These are phyloP conservation scores for Melastoma candidum DNA, from an alignment of 441 rosid genomes.

Conservation along the genomic window DNA sequence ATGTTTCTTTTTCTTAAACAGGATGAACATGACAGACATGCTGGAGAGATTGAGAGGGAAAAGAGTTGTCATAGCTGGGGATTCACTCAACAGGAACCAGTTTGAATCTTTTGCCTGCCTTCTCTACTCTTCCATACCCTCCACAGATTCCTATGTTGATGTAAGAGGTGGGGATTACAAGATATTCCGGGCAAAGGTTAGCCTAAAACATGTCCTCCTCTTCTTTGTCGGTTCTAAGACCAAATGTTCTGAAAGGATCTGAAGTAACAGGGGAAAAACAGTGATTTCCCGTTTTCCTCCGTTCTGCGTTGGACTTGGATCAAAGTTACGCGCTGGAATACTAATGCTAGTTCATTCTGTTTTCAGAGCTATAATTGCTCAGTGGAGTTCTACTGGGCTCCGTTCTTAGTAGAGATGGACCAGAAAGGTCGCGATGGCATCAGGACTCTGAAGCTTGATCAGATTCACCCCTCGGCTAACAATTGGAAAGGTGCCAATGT, in stretches of 20 bases:
- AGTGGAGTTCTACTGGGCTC: constrained; percentile 32
- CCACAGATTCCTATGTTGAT: constrained; percentile 19
- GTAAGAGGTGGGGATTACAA: constrained; percentile 11
- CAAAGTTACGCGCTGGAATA: too few species aligned
- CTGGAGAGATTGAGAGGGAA: constrained; percentile 30
- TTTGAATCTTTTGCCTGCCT: constrained; percentile 37
- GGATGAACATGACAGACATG: constrained; percentile 35
- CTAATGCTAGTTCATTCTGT: background rate
- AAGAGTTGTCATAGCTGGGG: constrained; percentile 30
- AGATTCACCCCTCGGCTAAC: constrained; percentile 14
- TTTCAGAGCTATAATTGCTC: constrained; percentile 25
- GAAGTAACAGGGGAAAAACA: too few species aligned
- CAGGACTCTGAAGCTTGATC: constrained; percentile 21
- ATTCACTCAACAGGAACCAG: constrained; percentile 35
- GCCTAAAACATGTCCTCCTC: background rate
- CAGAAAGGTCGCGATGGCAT: constrained; percentile 11
- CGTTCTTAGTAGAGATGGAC: constrained; percentile 1
- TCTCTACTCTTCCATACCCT: constrained; percentile 29
- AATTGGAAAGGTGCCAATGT: constrained; percentile 29
- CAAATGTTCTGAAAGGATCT: too few species aligned
- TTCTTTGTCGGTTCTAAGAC: background rate
- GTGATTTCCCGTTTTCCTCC: too few species aligned
- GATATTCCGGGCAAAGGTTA: constrained; percentile 31
- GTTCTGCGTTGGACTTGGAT: too few species aligned
- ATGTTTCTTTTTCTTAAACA: constrained; percentile 8